Conservation (phyloP, 1,139 yeast species). For the Yarrowia galli region DNA sequence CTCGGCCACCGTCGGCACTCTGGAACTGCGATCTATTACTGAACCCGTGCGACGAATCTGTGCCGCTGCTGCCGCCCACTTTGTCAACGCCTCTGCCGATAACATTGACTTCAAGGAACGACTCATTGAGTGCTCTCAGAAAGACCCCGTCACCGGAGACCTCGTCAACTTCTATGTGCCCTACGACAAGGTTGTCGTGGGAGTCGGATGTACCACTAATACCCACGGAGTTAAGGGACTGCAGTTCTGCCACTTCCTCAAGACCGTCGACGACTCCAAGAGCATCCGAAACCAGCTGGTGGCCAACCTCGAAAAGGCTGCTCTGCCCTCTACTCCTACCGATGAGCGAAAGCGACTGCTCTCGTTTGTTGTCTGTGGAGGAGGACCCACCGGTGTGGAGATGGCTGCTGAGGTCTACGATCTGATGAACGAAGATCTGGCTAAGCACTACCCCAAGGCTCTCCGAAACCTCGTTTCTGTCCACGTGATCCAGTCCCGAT, state of each 20-base stretch:
- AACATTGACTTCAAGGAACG: slow-evolving; percentile 60
- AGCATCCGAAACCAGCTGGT: slow-evolving; percentile 62
- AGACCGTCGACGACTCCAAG: slow-evolving; percentile 71
- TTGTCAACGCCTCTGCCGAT: slow-evolving; percentile 63
- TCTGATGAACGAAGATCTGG: slow-evolving; percentile 64
- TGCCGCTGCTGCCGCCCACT: slow-evolving; percentile 59
- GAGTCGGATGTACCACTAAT: slow-evolving; percentile 69
- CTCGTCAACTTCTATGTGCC: slow-evolving; percentile 60
- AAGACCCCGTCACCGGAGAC: slow-evolving; percentile 53
- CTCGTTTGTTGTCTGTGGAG: slow-evolving; percentile 72
- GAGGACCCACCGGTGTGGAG: slow-evolving; percentile 77
- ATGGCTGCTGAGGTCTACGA: slow-evolving; percentile 71
- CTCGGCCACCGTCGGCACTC: slow-evolving; percentile 66
- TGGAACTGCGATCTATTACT: slow-evolving; percentile 60
- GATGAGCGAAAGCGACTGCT: slow-evolving; percentile 64
- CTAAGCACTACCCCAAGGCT: slow-evolving; percentile 61
- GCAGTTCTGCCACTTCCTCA: slow-evolving; percentile 63
- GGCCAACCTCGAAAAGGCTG: slow-evolving; percentile 62
- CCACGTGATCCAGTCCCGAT: slow-evolving; percentile 69
- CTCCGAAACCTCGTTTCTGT: slow-evolving; percentile 66
- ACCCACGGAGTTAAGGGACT: slow-evolving; percentile 72
- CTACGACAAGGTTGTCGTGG: slow-evolving; percentile 68
- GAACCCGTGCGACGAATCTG: slow-evolving; percentile 66
- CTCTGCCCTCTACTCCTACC: slow-evolving; percentile 65
- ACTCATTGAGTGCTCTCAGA: slow-evolving; percentile 60